A percentile compares a stretch with the other conserved stretches of the same genome.
phyloP scores from a whole-genome alignment of 2,329 filamentous ascomycete genomes.

The Talaromyces sp. region DNA sequence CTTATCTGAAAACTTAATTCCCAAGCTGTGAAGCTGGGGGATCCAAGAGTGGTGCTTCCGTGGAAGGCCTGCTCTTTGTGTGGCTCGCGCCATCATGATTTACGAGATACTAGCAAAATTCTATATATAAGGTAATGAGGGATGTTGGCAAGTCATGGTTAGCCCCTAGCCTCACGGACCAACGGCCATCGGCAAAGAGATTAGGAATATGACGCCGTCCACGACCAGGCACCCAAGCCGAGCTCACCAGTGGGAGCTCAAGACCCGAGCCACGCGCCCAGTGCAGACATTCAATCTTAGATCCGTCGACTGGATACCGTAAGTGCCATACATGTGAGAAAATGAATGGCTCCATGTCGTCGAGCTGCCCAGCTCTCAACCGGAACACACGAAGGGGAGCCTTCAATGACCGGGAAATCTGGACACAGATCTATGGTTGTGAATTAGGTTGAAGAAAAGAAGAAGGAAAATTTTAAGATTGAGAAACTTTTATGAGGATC shows the following conservation, averaged over 20 bases:
- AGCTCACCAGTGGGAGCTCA: slow-evolving; percentile 73
- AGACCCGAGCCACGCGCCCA: slow-evolving; percentile 54
- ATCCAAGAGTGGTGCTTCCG: background rate
- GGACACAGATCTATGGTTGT: slow-evolving; percentile 78
- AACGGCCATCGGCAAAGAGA: slow-evolving; percentile 86
- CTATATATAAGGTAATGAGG: slow-evolving; percentile 11
- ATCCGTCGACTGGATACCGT: slow-evolving; percentile 92
- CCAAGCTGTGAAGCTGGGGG: background rate
- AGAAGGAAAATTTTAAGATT: slow-evolving; percentile 34
- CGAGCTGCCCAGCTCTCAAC: slow-evolving; percentile 86
- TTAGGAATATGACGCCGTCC: slow-evolving; percentile 82
- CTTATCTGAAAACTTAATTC: background rate
- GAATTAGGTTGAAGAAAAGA: slow-evolving; percentile 44
- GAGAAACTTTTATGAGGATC: slow-evolving; percentile 37
- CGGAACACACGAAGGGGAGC: slow-evolving; percentile 58
- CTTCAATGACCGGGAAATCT: slow-evolving; percentile 66
- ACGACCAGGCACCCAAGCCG: slow-evolving; percentile 57
- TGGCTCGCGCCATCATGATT: background rate
- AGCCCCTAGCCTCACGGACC: slow-evolving; percentile 85
- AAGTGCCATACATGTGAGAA: slow-evolving; percentile 61
- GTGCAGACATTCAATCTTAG: slow-evolving; percentile 71
- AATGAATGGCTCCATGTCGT: slow-evolving; percentile 79
- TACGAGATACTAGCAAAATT: background rate
- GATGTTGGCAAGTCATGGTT: slow-evolving; percentile 82
- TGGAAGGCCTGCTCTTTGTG: background rate